Evolutionary conservation across 2,329 filamentous ascomycete species (phyloP).

Genomic region (Phaeosphaeriaceae sp.): DNA sequence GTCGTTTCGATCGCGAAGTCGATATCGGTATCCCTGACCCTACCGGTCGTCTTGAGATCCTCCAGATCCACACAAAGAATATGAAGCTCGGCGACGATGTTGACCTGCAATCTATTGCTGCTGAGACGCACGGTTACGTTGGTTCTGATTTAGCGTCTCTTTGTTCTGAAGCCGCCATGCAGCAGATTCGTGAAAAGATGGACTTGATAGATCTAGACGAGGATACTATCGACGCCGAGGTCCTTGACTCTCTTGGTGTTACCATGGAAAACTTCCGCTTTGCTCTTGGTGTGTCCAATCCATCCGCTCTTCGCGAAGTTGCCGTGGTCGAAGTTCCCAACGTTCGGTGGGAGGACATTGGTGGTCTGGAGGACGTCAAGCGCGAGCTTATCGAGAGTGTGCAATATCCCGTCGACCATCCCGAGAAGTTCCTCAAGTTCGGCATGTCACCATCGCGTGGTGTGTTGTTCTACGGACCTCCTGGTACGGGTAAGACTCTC

Average conservation of each 20-base stretch:
- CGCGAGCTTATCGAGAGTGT: constrained; percentile 98
- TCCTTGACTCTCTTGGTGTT: constrained; percentile 95
- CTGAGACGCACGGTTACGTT: constrained; percentile 98
- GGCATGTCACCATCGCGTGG: constrained; percentile 96
- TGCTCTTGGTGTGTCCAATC: constrained; percentile 96
- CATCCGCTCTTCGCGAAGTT: constrained; percentile 96
- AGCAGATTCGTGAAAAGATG: constrained; percentile 99
- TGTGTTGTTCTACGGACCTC: constrained; percentile 98
- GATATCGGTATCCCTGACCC: constrained; percentile 98
- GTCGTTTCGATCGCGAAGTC: constrained; percentile 98
- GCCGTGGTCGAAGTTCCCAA: constrained; percentile 99
- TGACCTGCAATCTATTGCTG: constrained; percentile 93
- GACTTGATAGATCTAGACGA: constrained; percentile 98
- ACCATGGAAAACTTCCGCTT: constrained; percentile 99
- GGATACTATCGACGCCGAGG: constrained; percentile 98
- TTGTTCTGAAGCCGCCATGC: constrained; percentile 99
- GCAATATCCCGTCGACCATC: constrained; percentile 98
- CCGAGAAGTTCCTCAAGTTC: constrained; percentile 99
- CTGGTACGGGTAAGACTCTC: constrained; percentile 99
- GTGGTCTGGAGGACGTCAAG: constrained; percentile 98
- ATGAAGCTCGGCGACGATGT: constrained; percentile 99
- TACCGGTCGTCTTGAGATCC: constrained; percentile 96
- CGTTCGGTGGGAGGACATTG: constrained; percentile 99
- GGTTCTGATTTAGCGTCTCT: constrained; percentile 98
- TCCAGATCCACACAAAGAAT: constrained; percentile 99